phyloP scores from a whole-genome alignment of 192 early-diverging fungal genomes.

The Umbelopsis sp. region DNA sequence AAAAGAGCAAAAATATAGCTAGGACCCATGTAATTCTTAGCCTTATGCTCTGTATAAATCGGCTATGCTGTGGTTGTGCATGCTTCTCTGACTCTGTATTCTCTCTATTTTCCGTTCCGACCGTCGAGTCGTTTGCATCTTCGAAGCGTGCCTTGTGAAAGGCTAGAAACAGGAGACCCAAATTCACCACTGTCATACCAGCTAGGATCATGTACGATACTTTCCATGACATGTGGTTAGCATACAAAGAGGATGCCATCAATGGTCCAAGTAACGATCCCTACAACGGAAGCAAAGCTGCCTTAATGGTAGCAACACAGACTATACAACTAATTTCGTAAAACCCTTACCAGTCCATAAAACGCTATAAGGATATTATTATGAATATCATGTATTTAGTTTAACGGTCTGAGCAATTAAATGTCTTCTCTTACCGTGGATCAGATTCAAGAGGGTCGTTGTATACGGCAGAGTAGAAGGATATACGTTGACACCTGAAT shows the following conservation, averaged over 20 bases:
- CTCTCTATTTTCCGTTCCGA: too few relatives aligned
- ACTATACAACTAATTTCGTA: too few relatives aligned
- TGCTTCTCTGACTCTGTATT: not conserved
- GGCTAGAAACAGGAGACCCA: slow-evolving; percentile 20
- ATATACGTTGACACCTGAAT: slow-evolving; percentile 37
- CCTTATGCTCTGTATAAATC: not conserved
- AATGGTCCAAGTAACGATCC: slow-evolving; percentile 35
- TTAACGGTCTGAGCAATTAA: too few relatives aligned
- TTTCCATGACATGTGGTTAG: slow-evolving; percentile 26
- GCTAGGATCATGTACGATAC: slow-evolving; percentile 32
- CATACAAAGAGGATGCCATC: slow-evolving; percentile 25
- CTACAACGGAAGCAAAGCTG: too few relatives aligned
- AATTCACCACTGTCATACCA: slow-evolving; percentile 13
- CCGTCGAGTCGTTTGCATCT: too few relatives aligned
- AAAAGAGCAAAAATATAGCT: slow-evolving; percentile 33
- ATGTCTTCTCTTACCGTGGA: slow-evolving; percentile 45
- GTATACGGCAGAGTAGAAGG: slow-evolving; percentile 32
- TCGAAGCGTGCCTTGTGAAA: slow-evolving; percentile 20
- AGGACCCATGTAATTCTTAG: slow-evolving; percentile 24
- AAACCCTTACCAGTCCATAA: not conserved
- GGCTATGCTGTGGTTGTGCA: not conserved
- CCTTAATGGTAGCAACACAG: too few relatives aligned
- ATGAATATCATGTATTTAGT: too few relatives aligned
- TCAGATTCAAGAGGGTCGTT: slow-evolving; percentile 32
- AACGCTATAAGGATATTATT: too few relatives aligned